Base-by-base conservation (phyloP, 208 protist genomes). In the Trypanosoma melophagium region DNA sequence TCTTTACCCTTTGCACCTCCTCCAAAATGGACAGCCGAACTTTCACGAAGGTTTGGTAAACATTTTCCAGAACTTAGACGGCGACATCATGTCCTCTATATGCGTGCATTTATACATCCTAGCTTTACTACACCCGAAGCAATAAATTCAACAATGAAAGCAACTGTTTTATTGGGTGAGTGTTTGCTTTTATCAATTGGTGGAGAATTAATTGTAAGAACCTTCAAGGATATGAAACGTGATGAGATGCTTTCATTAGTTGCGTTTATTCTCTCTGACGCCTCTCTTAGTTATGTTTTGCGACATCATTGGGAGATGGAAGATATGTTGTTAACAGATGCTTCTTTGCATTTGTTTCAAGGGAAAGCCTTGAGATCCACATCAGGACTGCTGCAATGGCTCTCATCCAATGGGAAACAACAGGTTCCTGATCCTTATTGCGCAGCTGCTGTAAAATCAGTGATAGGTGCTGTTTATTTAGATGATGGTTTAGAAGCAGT, bases 251-350 rank as follows among this genome's bases (percentile, higher is more conserved):
- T 66, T 17, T 77, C 79, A 3, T 62, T 96, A 21, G 25, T 92
- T 38, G 54, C 80, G 0, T 71, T 83, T 56, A 61, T 94, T 28
- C 74, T 69, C 1, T 83, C 77, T 42, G 87, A 96, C 64, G 69
- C 71, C 1, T 59, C 80, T 21, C 73, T 96, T 42, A 89, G 85
- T 66, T 70, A 66, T 12, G 70, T 93, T 2, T 69, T 96, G 53
- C 77, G 86, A 31, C 67, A 80, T 47, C 72, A 76, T n/a, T 96
- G 91, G 88, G 61, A 74, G 28, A 67, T 96, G 65, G 86, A 93
- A 53, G 68, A 89, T 79, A 81, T 96, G 81, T 70, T 96, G 2
- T 76, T 96, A 10, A 91, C 91, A n/a, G 91, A 96, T 65, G 79
- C 80, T 22, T 85, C 83, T 3, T 77, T 85, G 13, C 73, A 91